Percentiles rank a stretch among this genome's conserved stretches.
Conservation (phyloP, 108 stramenopile species). For the Fragilaria radians region DNA sequence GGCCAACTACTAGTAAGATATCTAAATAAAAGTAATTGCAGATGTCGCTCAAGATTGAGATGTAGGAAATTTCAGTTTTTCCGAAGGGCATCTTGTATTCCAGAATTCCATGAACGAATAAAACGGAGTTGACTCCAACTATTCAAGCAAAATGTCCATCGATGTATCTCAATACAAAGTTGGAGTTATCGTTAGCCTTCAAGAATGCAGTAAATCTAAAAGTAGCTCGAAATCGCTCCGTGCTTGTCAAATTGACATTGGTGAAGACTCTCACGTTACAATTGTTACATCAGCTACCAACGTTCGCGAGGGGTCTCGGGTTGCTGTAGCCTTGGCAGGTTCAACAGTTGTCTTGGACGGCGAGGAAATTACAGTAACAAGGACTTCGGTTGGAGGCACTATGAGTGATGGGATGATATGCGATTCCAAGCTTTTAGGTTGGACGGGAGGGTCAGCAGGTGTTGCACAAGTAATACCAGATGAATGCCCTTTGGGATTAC, state of each 20-base stretch:
- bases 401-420: conserved; percentile 87
- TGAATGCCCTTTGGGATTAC: conserved; percentile 35
- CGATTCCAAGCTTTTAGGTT: conserved; percentile 81
- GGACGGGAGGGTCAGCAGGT: conserved; percentile 68
- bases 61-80: too few species aligned
- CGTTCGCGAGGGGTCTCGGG: conserved; percentile 57
- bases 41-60: too few species aligned
- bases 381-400: conserved; percentile 75
- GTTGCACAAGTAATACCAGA: conserved; percentile 77
- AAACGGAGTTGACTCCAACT: too few species aligned
- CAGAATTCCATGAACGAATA: too few species aligned
- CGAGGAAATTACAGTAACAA: conserved; percentile 55
- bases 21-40: too few species aligned
- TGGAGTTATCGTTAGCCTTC: conserved; percentile 48
- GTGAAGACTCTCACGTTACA: conserved; percentile 34
- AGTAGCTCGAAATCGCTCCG: conserved; percentile 32
- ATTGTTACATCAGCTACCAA: conserved; percentile 77
- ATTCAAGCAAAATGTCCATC: too few species aligned
- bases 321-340: conserved; percentile 2
- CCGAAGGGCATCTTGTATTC: too few species aligned
- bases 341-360: conserved; percentile 35
- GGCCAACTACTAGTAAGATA: too few species aligned
- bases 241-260: conserved; percentile 35
- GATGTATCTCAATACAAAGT: conserved; percentile 78
- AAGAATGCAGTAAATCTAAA: conserved; percentile 35